Evolutionary conservation across 345 rosid species (phyloP), one percentile per base, ranked within the genome.

Genomic region (Citrus reticulata): DNA sequence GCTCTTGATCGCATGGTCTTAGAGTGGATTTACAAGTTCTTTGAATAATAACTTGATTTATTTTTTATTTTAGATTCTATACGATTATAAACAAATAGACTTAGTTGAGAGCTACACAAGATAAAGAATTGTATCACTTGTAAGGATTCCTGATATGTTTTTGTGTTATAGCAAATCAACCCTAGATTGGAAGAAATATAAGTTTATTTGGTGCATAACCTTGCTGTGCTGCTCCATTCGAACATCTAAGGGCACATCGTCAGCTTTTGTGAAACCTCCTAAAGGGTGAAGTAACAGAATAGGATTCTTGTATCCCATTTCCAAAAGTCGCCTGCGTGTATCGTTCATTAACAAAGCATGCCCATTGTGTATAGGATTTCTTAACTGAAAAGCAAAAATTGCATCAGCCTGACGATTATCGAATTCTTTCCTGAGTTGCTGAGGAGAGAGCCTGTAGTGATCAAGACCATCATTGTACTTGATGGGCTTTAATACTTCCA

Each of bases 281-380:
- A 96, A 80, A 81, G 99, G 99, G 74, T 96, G 98, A 80, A 96
- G 97, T 83, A 96, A 71, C 32, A 96, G 86, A 79, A 96, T 87
- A 9, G 99, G 99, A 73, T 96, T 94, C 86, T 91, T 90, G 84
- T 85, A 96, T 35, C 99, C 99, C 97, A 90, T 89, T 61, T 91
- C 97, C 84, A 96, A 81, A 81, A 96, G 93, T 63, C 93, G 82
- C 73, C 76, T 86, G 5, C 97, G 88, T 1, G 98, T 96, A 77
- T 96, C 98, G 63, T 94, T 96, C 99, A 96, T 96, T 83, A 96
- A 78, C 49, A 94, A 76, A 7, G 99, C 97, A 75, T 94, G 99
- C 25, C 98, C 99, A 77, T 96, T 96, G 77, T 96, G 99, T 58
- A 97, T 98, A 1, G 99, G 98, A 29, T 97, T 97, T 79, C 98